Evolutionary conservation across 176 grass and related monocot genomes (phyloP).

Genomic region (Juncus effusus): DNA sequence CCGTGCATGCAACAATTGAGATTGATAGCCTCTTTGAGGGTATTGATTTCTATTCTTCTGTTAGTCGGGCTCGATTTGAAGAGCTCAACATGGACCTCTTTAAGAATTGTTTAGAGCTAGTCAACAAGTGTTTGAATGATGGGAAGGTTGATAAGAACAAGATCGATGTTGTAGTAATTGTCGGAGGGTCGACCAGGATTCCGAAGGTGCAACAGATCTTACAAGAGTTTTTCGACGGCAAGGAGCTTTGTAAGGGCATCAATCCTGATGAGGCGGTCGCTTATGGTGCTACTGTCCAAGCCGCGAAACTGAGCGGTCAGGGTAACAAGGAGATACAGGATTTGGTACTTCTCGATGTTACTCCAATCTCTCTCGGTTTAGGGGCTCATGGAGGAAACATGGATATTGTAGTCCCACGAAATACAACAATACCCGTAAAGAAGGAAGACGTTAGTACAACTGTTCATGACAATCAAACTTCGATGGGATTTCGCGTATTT

Average conservation of each 20-base stretch:
- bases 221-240: constrained; percentile 80
- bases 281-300: constrained; percentile 68
- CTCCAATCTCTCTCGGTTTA: constrained; percentile 65
- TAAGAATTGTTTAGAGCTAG: constrained; percentile 69
- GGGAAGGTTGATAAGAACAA: constrained; percentile 65
- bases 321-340: constrained; percentile 77
- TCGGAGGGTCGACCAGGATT: constrained; percentile 68
- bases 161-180: constrained; percentile 67
- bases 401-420: constrained; percentile 60
- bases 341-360: constrained; percentile 71
- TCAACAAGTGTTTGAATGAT: constrained; percentile 77
- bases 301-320: constrained; percentile 64
- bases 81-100: constrained; percentile 93
- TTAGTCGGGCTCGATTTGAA: constrained; percentile 71
- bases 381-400: constrained; percentile 65
- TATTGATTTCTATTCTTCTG: constrained; percentile 72
- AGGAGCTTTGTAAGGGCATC: constrained; percentile 91
- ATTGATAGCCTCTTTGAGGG: constrained; percentile 69
- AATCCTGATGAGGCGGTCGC: constrained; percentile 89
- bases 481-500: constrained; percentile 74
- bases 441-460: constrained; percentile 79
- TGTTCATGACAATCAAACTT: constrained; percentile 66
- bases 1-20: constrained; percentile 71
- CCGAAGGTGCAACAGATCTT: constrained; percentile 81
- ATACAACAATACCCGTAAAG: constrained; percentile 77